Conservation (phyloP, 345 rosid species). For the Hevea brasiliensis region DNA sequence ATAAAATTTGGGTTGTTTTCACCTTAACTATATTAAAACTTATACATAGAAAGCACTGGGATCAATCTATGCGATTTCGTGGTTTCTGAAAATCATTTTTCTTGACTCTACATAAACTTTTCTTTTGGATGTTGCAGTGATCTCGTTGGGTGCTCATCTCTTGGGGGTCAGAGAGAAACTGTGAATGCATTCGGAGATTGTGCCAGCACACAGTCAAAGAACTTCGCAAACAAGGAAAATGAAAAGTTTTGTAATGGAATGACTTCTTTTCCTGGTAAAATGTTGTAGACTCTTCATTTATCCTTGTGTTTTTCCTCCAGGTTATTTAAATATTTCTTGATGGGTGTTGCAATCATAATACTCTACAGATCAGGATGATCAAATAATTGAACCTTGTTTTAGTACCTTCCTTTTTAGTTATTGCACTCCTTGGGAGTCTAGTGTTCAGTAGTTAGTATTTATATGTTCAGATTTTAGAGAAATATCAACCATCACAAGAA, state of each 20-base stretch:
- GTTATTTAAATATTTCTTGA: not conserved
- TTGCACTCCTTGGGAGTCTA: not conserved
- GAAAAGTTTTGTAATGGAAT: conserved; percentile 28
- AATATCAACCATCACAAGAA: not conserved
- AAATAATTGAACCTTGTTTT: not conserved
- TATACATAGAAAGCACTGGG: too few species aligned
- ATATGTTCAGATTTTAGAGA: not conserved
- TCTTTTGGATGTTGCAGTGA: conserved; percentile 21
- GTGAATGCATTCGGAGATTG: conserved; percentile 21
- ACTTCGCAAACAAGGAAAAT: conserved; percentile 30
- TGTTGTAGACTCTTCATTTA: conserved; percentile 11
- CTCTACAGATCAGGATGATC: not conserved
- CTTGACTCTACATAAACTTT: conserved; percentile 1
- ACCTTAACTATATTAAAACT: too few species aligned
- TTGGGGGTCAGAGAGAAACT: conserved; percentile 31
- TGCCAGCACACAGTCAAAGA: conserved; percentile 26
- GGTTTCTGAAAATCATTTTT: not conserved
- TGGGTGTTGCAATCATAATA: not conserved
- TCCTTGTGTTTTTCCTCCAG: conserved; percentile 1
- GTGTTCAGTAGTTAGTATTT: not conserved
- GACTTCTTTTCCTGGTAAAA: conserved; percentile 41
- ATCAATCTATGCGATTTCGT: not conserved
- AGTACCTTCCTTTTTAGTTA: not conserved
- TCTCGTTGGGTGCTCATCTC: conserved; percentile 19
- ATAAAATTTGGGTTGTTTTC: not conserved